These are phyloP conservation scores for Wallacemonas rigidus DNA, from an alignment of 208 protist species.

Conservation along the genomic window DNA sequence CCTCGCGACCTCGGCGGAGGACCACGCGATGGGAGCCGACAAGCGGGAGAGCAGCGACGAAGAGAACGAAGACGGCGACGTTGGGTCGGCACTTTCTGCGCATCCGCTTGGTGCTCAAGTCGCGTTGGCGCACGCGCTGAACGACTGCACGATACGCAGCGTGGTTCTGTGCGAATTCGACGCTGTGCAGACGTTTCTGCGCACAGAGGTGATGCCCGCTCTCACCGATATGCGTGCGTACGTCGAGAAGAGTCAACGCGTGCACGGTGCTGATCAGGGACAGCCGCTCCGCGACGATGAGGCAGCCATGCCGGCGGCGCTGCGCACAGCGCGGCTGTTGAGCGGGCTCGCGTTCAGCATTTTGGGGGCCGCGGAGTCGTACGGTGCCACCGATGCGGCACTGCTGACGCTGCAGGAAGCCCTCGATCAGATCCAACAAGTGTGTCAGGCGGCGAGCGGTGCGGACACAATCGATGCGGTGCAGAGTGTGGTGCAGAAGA, in stretches of 20 bases:
- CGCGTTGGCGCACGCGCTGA: conserved; percentile 20
- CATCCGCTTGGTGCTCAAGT: conserved; percentile 11
- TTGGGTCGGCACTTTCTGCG: too few relatives aligned
- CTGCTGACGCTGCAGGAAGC: conserved; percentile 21
- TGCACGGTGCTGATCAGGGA: background rate
- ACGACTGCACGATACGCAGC: conserved; percentile 19
- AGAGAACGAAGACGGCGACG: background rate
- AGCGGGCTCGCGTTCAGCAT: conserved; percentile 19
- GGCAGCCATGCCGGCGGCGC: too few relatives aligned
- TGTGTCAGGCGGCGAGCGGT: conserved; percentile 22
- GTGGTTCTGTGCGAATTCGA: conserved; percentile 28
- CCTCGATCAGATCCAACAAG: conserved; percentile 17
- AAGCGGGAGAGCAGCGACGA: background rate
- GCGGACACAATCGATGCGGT: background rate
- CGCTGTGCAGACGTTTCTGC: conserved; percentile 11
- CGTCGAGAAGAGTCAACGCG: conserved; percentile 3
- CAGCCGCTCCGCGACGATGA: too few relatives aligned
- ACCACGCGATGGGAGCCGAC: too few relatives aligned
- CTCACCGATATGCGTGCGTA: conserved; percentile 6
- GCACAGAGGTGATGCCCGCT: background rate
- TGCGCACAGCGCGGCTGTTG: background rate
- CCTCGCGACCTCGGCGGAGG: too few relatives aligned
- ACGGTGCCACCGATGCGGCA: conserved; percentile 1
- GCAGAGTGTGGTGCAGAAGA: conserved; percentile 21
- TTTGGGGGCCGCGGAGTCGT: conserved; percentile 13